phyloP scores from a whole-genome alignment of 257 asterid genomes.

The Datura wrightii region DNA sequence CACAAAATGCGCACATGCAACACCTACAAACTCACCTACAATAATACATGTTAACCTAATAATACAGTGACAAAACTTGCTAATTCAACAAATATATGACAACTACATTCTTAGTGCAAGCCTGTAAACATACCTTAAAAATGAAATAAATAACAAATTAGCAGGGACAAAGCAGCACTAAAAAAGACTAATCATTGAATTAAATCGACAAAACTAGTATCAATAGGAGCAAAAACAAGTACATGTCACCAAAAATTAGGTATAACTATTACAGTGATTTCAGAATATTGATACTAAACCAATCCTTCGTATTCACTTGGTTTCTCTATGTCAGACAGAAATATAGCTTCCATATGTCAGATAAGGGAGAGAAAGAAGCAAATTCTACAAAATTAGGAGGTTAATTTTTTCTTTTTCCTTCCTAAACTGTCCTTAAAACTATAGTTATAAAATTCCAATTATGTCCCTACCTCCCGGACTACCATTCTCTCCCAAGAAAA shows the following conservation, averaged over 20 bases:
- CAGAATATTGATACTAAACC: not conserved
- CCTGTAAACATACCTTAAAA: not conserved
- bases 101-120: not conserved
- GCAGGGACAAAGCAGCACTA: not conserved
- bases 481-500: constrained; percentile 11
- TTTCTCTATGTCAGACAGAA: constrained; percentile 22
- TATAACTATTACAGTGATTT: not conserved
- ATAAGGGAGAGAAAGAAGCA: not conserved
- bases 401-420: not conserved
- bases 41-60: not conserved
- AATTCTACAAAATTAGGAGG: constrained; percentile 49
- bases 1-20: not conserved
- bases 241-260: not conserved
- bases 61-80: not conserved
- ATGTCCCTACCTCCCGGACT: constrained; percentile 37
- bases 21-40: not conserved
- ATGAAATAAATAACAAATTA: not conserved
- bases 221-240: not conserved
- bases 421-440: constrained; percentile 37
- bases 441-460: constrained; percentile 38
- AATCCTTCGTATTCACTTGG: not conserved
- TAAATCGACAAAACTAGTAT: constrained; percentile 16
- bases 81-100: not conserved
- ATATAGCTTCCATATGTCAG: not conserved
- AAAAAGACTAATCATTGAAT: constrained; percentile 17